Evolutionary conservation across 129 eudicot species (phyloP), one percentile per base, ranked within the genome.

Genomic region (Scalesia atractyloides): DNA sequence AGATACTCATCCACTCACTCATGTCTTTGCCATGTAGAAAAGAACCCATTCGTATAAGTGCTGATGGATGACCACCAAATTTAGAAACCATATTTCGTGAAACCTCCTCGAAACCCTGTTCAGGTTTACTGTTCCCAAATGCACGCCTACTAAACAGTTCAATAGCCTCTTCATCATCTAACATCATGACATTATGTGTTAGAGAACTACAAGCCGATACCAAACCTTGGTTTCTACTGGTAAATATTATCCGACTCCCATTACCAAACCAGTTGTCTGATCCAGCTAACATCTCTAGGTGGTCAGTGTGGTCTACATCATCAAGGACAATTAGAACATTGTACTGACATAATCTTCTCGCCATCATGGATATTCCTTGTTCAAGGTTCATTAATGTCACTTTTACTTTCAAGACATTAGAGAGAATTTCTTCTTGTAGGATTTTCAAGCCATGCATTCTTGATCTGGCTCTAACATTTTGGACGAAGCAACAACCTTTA

Each of bases 301-400:
- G 73, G 47, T 50, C 66, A 24, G 50, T 5, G 69, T 69, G 60
- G 59, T 70, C 61, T 3, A 78, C 73, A 17, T 70, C 77, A 53
- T 78, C 82, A 51, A 78, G 82, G 56, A 78, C 68, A 11, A 78
- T 41, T 20, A 78, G 20, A 78, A 63, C 58, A n/a, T 13, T 73
- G 16, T 69, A 60, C 13, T 16, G 7, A 14, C 57, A 2, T 41
- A 79, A 44, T 58, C 58, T 73, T 9, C 4, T 58, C 3, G 11
- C 5, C 54, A 46, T 61, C 72, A 52, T 56, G 49, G 1, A 9
- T 24, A 1, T 56, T 17, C 79, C 77, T 47, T 46, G 49, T 3
- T 19, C 34, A 7, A 57, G 5, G 67, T 26, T 48, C 5, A 3
- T 1, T 46, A 69, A 16, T 0, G 2, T 63, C 33, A 69, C 63